These are phyloP conservation scores for Picea glauca DNA, from an alignment of 75 land plant genomes.

Conservation along the genomic window DNA sequence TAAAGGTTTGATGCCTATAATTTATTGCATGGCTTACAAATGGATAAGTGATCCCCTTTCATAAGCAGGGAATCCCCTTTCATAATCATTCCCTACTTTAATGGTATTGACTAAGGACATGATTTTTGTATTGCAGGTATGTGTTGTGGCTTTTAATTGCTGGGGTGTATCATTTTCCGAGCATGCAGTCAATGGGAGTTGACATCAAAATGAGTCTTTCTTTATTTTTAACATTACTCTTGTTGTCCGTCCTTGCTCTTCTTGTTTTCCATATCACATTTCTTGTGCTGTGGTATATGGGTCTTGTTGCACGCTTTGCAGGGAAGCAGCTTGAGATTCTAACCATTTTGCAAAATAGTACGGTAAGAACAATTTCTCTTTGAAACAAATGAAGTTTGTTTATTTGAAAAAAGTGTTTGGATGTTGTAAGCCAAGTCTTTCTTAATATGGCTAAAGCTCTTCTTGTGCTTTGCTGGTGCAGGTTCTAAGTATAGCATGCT, in stretches of 20 bases:
- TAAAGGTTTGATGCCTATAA: neutral
- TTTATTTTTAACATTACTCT: constrained; percentile 78
- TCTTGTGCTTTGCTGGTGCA: constrained; percentile 26
- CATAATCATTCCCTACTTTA: neutral
- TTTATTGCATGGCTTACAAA: neutral
- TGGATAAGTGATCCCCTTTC: neutral
- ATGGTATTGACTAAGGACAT: neutral
- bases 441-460: neutral
- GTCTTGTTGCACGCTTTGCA: constrained; percentile 92
- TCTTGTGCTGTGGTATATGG: constrained; percentile 92
- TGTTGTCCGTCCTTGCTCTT: constrained; percentile 79
- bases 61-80: neutral
- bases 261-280: constrained; percentile 80
- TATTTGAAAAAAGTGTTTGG: neutral
- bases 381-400: neutral
- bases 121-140: constrained; percentile 59
- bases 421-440: neutral
- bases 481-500: constrained; percentile 97
- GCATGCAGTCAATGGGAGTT: constrained; percentile 98
- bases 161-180: constrained; percentile 92
- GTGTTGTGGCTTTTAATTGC: constrained; percentile 89
- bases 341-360: constrained; percentile 91
- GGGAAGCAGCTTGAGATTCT: constrained; percentile 84
- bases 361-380: constrained; percentile 42
- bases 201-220: constrained; percentile 97